A percentile compares a stretch with the other conserved stretches of the same genome.
These are phyloP conservation scores for Xylariaceae sp. DNA, from an alignment of 2,329 filamentous ascomycete species.

Conservation along the genomic window DNA sequence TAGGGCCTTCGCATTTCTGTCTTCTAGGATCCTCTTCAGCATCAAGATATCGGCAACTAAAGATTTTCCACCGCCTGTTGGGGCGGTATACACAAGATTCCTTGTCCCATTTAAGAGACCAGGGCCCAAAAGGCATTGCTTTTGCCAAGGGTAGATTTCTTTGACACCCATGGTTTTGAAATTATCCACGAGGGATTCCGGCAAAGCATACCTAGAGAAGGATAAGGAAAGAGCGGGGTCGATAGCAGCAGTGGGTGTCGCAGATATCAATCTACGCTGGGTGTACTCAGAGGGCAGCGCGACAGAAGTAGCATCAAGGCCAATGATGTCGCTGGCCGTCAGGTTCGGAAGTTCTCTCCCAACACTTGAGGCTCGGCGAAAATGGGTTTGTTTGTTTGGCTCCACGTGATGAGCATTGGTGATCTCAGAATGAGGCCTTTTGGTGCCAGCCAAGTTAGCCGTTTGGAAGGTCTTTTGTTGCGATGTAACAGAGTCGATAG, in stretches of 20 bases:
- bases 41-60: constrained; percentile 76
- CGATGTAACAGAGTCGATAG: constrained; percentile 53
- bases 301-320: constrained; percentile 33
- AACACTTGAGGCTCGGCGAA: constrained; percentile 31
- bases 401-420: constrained; percentile 14
- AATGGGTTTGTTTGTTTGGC: constrained; percentile 37
- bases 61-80: constrained; percentile 79
- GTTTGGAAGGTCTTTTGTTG: constrained; percentile 47
- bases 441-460: constrained; percentile 54
- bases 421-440: constrained; percentile 46
- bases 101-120: constrained; percentile 68
- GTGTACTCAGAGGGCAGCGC: constrained; percentile 57
- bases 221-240: constrained; percentile 66
- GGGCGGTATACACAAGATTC: constrained; percentile 80
- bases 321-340: constrained; percentile 54
- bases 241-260: constrained; percentile 58
- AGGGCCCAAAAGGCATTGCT: constrained; percentile 71
- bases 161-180: constrained; percentile 70
- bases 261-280: constrained; percentile 57
- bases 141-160: constrained; percentile 81
- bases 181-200: constrained; percentile 65
- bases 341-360: constrained; percentile 36
- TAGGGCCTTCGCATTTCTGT: constrained; percentile 69
- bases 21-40: constrained; percentile 71
- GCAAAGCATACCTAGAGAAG: constrained; percentile 68